phyloP scores from a whole-genome alignment of 345 rosid species.

The Acer negundo region DNA sequence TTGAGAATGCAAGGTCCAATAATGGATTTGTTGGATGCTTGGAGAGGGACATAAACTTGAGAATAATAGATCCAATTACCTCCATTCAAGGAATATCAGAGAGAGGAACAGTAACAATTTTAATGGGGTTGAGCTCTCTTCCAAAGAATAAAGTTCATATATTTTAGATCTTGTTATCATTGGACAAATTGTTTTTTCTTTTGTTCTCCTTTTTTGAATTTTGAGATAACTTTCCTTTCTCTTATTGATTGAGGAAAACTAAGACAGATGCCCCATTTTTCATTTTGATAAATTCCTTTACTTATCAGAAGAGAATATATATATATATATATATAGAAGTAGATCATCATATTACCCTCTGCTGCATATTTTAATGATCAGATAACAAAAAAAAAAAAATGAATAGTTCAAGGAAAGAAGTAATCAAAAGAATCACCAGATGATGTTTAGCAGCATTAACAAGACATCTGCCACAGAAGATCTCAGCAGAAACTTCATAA shows the following conservation, averaged over 20 bases:
- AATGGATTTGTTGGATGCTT: no score
- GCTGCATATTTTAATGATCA: not conserved
- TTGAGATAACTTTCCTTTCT: not conserved
- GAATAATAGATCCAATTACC: not conserved
- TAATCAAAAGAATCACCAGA: not conserved
- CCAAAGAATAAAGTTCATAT: not conserved
- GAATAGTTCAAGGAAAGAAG: not conserved
- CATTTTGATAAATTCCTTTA: not conserved
- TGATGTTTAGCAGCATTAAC: not conserved
- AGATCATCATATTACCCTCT: not conserved
- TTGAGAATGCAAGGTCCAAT: not conserved
- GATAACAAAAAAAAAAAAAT: not conserved
- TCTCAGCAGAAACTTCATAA: constrained; percentile 2
- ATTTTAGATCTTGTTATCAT: not conserved
- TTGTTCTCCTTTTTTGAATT: not conserved
- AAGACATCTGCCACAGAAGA: not conserved
- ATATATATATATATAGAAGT: not conserved
- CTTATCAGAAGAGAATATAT: not conserved
- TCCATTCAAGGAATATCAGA: not conserved
- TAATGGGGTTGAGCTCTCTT: not conserved
- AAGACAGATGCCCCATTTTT: not conserved
- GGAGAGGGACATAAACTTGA: not conserved
- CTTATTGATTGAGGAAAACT: not conserved
- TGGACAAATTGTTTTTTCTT: not conserved
- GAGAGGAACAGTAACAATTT: not conserved